Conservation (phyloP, 2,329 filamentous ascomycete species). For the Teratosphaeria nubilosa region DNA sequence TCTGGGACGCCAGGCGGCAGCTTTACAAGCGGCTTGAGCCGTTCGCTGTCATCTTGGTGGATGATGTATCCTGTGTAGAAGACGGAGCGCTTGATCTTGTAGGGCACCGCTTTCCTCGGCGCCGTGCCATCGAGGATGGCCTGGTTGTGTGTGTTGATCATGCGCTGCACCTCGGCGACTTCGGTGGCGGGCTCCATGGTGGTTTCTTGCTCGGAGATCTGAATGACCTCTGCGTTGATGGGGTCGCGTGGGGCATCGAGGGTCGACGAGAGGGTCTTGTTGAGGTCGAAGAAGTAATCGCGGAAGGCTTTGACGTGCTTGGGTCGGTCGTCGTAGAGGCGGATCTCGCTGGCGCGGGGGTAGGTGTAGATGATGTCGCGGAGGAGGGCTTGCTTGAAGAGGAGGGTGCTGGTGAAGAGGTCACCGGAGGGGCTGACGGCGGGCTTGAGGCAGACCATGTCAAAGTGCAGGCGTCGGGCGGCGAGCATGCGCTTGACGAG, state of each 20-base stretch:
- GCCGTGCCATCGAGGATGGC: conserved; percentile 40
- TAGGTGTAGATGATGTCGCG: conserved; percentile 78
- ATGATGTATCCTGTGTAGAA: conserved; percentile 92
- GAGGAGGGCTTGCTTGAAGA: conserved; percentile 84
- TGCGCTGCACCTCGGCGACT: conserved; percentile 72
- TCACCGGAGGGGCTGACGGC: conserved; percentile 69
- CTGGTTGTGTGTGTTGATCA: conserved; percentile 80
- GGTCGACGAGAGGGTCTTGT: conserved; percentile 40
- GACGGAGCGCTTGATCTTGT: conserved; percentile 75
- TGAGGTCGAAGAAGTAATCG: conserved; percentile 72
- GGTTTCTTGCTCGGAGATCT: conserved; percentile 67
- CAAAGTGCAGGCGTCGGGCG: conserved; percentile 72
- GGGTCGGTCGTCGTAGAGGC: conserved; percentile 53
- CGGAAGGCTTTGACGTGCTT: conserved; percentile 70
- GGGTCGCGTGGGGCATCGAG: conserved; percentile 45
- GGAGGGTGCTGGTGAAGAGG: conserved; percentile 71
- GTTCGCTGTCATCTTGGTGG: conserved; percentile 57
- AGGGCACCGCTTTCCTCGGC: conserved; percentile 35
- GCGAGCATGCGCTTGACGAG: conserved; percentile 71
- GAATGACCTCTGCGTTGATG: conserved; percentile 70
- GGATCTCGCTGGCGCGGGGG: conserved; percentile 67
- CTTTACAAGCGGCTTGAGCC: conserved; percentile 59
- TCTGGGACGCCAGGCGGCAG: conserved; percentile 53
- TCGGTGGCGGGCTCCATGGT: conserved; percentile 69
- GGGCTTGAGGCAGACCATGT: conserved; percentile 82